Conservation (phyloP, 1,284 basidiomycete species). For the Gymnopus androsaceus region DNA sequence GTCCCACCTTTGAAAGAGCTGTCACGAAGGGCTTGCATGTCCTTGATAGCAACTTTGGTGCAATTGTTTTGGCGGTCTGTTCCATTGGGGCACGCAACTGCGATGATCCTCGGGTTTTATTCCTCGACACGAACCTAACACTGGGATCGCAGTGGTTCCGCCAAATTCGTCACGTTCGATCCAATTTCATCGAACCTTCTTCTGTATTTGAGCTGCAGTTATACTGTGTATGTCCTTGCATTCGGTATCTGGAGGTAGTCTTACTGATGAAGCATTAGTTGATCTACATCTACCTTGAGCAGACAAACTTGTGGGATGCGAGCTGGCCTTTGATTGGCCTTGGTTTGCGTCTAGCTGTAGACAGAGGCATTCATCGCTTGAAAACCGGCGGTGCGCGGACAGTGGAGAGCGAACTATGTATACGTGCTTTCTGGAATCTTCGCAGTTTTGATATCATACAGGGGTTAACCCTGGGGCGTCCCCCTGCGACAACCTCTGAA, state of each 20-base stretch:
- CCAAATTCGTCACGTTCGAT: conserved; percentile 46
- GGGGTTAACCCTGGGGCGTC: conserved; percentile 6
- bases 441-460: neutral
- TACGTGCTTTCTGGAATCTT: conserved; percentile 12
- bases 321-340: conserved; percentile 5
- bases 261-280: neutral
- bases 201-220: conserved; percentile 58
- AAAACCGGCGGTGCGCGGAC: neutral
- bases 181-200: conserved; percentile 47
- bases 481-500: conserved; percentile 4
- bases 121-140: conserved; percentile 41
- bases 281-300: neutral
- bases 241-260: neutral
- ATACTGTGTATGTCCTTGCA: conserved; percentile 26
- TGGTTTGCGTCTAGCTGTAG: conserved; percentile 10
- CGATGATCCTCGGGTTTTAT: conserved; percentile 56
- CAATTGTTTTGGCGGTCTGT: conserved; percentile 63
- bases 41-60: conserved; percentile 54
- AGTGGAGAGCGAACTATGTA: conserved; percentile 12
- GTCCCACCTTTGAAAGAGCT: conserved; percentile 57
- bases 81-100: conserved; percentile 63
- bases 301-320: neutral
- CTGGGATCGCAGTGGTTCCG: conserved; percentile 57
- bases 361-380: conserved; percentile 12
- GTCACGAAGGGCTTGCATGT: conserved; percentile 51